Conservation (phyloP, 768 basidiomycete genomes). For the Xerocomellus chrysenteron region DNA sequence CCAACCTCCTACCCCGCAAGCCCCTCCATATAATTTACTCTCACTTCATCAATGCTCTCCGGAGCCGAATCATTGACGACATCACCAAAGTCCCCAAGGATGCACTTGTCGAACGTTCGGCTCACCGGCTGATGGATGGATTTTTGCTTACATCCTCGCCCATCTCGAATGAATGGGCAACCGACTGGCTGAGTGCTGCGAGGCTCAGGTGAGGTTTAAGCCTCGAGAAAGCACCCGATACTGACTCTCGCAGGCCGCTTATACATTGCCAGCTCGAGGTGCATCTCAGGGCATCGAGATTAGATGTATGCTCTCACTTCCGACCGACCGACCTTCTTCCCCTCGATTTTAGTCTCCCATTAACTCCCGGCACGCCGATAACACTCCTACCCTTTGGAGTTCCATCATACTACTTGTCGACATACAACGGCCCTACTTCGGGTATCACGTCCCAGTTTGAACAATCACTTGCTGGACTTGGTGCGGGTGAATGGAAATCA, state of each 20-base stretch:
- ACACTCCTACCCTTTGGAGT: slow-evolving; percentile 66
- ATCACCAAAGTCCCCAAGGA: slow-evolving; percentile 45
- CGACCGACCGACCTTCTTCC: slow-evolving; percentile 58
- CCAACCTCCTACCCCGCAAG: slow-evolving; percentile 45
- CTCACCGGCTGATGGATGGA: slow-evolving; percentile 56
- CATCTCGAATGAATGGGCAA: slow-evolving; percentile 56
- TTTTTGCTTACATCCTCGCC: slow-evolving; percentile 55
- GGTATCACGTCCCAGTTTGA: slow-evolving; percentile 63
- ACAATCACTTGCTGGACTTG: slow-evolving; percentile 60
- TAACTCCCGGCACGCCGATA: slow-evolving; percentile 64
- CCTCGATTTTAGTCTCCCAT: slow-evolving; percentile 40
- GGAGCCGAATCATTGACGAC: slow-evolving; percentile 49
- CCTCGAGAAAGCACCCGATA: background rate
- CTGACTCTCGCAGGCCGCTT: slow-evolving; percentile 47
- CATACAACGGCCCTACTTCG: slow-evolving; percentile 66
- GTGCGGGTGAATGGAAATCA: slow-evolving; percentile 52
- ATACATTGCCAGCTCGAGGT: slow-evolving; percentile 61
- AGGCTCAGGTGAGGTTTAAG: slow-evolving; percentile 42
- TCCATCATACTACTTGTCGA: slow-evolving; percentile 71
- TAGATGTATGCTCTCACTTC: slow-evolving; percentile 68
- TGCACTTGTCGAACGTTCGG: slow-evolving; percentile 32
- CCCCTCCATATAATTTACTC: slow-evolving; percentile 40
- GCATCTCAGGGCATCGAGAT: slow-evolving; percentile 42
- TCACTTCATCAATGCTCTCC: slow-evolving; percentile 65
- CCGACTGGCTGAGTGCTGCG: slow-evolving; percentile 60